These are phyloP conservation scores for Phytophthora multivora DNA, from an alignment of 352 stramenopile species.

Conservation along the genomic window DNA sequence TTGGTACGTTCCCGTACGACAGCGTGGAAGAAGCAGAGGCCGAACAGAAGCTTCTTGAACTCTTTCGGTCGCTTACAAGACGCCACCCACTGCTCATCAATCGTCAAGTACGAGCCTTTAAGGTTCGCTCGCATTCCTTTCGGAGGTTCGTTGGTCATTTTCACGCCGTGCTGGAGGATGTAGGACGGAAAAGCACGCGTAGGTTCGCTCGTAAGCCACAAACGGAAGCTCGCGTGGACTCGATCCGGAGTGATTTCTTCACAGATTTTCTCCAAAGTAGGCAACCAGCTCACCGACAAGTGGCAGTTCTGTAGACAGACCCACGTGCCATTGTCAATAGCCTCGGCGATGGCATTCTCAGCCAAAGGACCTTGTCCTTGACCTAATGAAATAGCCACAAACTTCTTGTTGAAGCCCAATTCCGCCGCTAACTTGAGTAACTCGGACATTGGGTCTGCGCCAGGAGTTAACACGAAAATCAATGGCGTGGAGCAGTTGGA, in stretches of 20 bases:
- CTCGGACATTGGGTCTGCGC: slow-evolving; percentile 95
- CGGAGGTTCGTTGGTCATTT: slow-evolving; percentile 96
- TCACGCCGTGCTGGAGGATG: slow-evolving; percentile 93
- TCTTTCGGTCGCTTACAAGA: slow-evolving; percentile 59
- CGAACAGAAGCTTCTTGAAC: slow-evolving; percentile 89
- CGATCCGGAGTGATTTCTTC: slow-evolving; percentile 94
- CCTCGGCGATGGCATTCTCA: slow-evolving; percentile 92
- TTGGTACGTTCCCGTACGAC: slow-evolving; percentile 87
- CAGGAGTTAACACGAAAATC: slow-evolving; percentile 95
- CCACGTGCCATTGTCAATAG: slow-evolving; percentile 93
- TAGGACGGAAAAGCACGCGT: slow-evolving; percentile 93
- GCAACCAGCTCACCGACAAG: slow-evolving; percentile 94
- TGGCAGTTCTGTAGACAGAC: slow-evolving; percentile 97
- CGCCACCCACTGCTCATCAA: slow-evolving; percentile 78
- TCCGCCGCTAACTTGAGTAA: slow-evolving; percentile 92
- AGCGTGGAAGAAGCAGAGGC: slow-evolving; percentile 93
- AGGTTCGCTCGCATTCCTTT: slow-evolving; percentile 95
- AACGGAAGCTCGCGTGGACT: slow-evolving; percentile 91
- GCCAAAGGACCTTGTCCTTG: slow-evolving; percentile 94
- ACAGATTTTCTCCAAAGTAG: slow-evolving; percentile 93
- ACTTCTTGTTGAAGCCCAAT: slow-evolving; percentile 92
- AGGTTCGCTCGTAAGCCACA: slow-evolving; percentile 96
- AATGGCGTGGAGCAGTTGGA: slow-evolving; percentile 94
- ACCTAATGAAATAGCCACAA: slow-evolving; percentile 93
- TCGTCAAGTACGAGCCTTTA: slow-evolving; percentile 90